phyloP scores from a whole-genome alignment of 1,284 basidiomycete species.

The Melampsora allii-populina region DNA sequence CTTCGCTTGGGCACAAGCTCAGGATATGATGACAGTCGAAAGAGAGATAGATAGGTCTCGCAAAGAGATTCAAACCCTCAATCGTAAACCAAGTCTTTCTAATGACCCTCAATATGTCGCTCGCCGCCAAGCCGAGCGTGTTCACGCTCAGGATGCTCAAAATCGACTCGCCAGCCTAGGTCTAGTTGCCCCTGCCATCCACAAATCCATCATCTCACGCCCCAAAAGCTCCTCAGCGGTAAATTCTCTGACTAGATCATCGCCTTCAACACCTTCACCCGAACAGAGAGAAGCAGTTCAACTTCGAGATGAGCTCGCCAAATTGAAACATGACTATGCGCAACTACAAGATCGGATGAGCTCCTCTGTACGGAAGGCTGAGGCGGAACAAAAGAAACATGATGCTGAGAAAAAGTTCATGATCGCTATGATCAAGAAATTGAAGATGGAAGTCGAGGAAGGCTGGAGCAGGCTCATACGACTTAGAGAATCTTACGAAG shows the following conservation, averaged over 20 bases:
- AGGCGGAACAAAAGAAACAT: conserved; percentile 4
- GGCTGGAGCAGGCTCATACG: conserved; percentile 13
- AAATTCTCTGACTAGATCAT: neutral
- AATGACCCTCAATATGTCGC: conserved; percentile 8
- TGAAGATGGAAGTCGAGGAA: conserved; percentile 17
- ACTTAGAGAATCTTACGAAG: conserved; percentile 20
- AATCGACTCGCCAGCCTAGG: conserved; percentile 13
- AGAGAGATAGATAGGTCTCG: conserved; percentile 7
- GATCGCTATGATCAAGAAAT: conserved; percentile 11
- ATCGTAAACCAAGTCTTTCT: conserved; percentile 1
- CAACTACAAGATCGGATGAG: neutral
- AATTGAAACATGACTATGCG: neutral
- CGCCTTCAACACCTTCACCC: neutral
- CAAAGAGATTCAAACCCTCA: conserved; percentile 4
- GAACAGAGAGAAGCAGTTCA: conserved; percentile 6
- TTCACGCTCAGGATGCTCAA: conserved; percentile 11
- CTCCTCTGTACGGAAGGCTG: conserved; percentile 5
- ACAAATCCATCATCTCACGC: neutral
- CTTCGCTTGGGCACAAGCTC: conserved; percentile 15
- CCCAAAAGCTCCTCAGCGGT: neutral
- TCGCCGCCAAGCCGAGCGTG: conserved; percentile 10
- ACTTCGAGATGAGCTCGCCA: neutral
- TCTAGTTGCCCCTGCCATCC: conserved; percentile 2
- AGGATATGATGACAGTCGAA: conserved; percentile 24
- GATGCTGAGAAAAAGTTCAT: conserved; percentile 11